phyloP scores from a whole-genome alignment of 345 rosid species.

The Kandelia obovata region DNA sequence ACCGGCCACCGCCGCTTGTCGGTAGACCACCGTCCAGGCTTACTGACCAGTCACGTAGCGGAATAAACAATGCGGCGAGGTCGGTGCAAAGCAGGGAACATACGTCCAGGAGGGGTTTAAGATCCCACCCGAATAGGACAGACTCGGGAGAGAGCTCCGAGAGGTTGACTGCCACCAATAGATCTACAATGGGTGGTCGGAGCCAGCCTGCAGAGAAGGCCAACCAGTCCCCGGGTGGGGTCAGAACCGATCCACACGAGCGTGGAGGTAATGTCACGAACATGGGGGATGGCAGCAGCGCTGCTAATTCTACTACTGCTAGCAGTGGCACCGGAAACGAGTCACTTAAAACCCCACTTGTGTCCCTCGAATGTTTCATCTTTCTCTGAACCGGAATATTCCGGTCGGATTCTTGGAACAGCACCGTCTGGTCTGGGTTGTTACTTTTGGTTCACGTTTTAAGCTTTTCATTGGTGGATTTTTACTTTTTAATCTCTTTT shows the following conservation, averaged over 20 bases:
- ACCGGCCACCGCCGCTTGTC: slow-evolving; percentile 20
- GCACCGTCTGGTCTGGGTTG: too few species aligned
- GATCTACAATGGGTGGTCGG: slow-evolving; percentile 57
- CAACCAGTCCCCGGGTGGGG: slow-evolving; percentile 64
- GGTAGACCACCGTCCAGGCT: slow-evolving; percentile 47
- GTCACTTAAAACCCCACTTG: slow-evolving; percentile 74
- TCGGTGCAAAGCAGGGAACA: slow-evolving; percentile 31
- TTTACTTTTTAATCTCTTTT: too few species aligned
- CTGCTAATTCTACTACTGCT: slow-evolving; percentile 1
- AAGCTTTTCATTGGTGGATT: too few species aligned
- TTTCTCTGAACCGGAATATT: slow-evolving; percentile 42
- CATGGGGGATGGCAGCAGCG: background rate
- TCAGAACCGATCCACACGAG: slow-evolving; percentile 28
- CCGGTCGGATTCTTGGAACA: background rate
- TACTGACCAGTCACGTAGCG: slow-evolving; percentile 52
- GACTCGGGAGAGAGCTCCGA: slow-evolving; percentile 65
- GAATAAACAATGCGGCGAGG: slow-evolving; percentile 35
- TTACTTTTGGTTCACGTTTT: too few species aligned
- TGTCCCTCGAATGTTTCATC: slow-evolving; percentile 86
- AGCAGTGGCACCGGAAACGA: slow-evolving; percentile 29
- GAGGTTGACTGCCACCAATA: slow-evolving; percentile 47
- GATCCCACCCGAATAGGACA: slow-evolving; percentile 31
- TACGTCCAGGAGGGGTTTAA: slow-evolving; percentile 24
- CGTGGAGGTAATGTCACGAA: slow-evolving; percentile 6
- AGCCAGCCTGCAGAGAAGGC: slow-evolving; percentile 46